Conservation (phyloP, 129 eudicot genomes). For the Saussurea involucrata region DNA sequence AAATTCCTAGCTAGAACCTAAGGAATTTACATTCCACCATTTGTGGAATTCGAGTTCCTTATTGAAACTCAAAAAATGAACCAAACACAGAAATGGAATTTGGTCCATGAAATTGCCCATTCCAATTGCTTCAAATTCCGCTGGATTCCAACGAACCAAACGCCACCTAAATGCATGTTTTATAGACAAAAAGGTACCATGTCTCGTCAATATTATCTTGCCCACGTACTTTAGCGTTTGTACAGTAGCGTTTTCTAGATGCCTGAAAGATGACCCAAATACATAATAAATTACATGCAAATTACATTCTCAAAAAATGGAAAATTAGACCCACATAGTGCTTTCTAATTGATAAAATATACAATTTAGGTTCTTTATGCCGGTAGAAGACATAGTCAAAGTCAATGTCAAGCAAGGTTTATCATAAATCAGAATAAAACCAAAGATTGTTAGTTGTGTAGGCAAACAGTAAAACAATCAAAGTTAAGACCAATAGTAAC, state of each 20-base stretch:
- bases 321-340: background rate
- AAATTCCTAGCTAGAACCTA: too few species aligned
- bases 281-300: background rate
- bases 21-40: too few species aligned
- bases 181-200: slow-evolving; percentile 47
- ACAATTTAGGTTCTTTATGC: background rate
- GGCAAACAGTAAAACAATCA: slow-evolving; percentile 8
- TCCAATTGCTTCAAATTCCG: too few species aligned
- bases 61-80: too few species aligned
- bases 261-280: slow-evolving; percentile 50
- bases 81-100: too few species aligned
- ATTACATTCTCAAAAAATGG: background rate
- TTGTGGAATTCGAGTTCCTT: too few species aligned
- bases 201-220: slow-evolving; percentile 76
- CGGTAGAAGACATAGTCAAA: background rate
- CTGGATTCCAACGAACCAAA: too few species aligned
- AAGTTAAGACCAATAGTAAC: slow-evolving; percentile 10
- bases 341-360: background rate
- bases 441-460: background rate
- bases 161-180: background rate
- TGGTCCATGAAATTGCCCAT: too few species aligned
- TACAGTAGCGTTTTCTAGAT: slow-evolving; percentile 90
- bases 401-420: background rate
- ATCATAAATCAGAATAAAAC: background rate
- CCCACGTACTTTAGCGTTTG: slow-evolving; percentile 52